Conservation (phyloP, 2,329 filamentous ascomycete genomes). For the Scedosporium minutisporum region DNA sequence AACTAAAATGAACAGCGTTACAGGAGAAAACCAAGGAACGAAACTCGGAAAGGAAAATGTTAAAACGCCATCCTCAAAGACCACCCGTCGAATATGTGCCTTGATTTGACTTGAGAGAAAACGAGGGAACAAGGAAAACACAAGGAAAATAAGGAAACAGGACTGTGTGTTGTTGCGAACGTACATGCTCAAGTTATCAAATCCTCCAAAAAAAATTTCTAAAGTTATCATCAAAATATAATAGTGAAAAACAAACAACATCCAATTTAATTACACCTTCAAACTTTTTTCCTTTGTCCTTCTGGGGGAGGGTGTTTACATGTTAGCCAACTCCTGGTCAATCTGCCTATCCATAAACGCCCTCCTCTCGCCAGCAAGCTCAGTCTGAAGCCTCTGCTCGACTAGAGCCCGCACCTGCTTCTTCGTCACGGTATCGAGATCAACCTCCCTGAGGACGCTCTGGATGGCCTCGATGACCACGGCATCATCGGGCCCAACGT, state of each 20-base stretch:
- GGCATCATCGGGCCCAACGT: conserved; percentile 63
- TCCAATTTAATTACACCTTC: neutral
- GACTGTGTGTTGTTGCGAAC: too few relatives aligned
- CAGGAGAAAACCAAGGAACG: neutral
- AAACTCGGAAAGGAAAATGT: too few relatives aligned
- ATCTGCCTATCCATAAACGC: conserved; percentile 89
- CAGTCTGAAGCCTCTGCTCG: conserved; percentile 86
- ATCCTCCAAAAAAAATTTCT: too few relatives aligned
- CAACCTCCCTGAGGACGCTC: conserved; percentile 72
- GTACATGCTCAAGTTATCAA: too few relatives aligned
- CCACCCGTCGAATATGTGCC: neutral
- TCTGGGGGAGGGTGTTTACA: conserved; percentile 47
- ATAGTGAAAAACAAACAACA: neutral
- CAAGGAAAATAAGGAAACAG: neutral
- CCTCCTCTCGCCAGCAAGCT: conserved; percentile 75
- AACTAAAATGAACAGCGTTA: conserved; percentile 10
- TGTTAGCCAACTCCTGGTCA: conserved; percentile 84
- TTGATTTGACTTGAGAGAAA: neutral
- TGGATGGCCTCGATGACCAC: conserved; percentile 80
- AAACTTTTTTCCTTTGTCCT: neutral
- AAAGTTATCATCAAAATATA: neutral
- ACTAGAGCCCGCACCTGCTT: conserved; percentile 89
- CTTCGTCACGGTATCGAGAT: conserved; percentile 95
- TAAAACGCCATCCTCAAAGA: too few relatives aligned
- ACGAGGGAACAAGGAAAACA: neutral